Evolutionary conservation across 2,329 filamentous ascomycete genomes (phyloP).

Genomic region (Ramularia endophylla): DNA sequence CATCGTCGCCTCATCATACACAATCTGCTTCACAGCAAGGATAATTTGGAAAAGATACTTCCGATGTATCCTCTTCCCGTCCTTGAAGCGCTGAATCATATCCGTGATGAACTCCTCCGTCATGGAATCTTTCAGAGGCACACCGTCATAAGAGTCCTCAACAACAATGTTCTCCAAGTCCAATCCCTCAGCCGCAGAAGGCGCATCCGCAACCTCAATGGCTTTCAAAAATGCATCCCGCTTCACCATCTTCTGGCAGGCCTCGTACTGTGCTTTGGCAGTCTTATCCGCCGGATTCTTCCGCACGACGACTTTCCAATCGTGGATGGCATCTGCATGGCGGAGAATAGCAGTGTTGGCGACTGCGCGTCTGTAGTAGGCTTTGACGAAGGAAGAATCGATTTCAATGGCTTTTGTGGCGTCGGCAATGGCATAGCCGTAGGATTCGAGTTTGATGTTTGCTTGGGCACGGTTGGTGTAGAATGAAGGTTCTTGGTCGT

Average conservation of each 20-base stretch:
- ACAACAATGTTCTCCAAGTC: conserved; percentile 81
- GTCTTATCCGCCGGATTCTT: conserved; percentile 85
- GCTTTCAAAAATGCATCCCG: conserved; percentile 89
- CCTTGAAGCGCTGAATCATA: conserved; percentile 95
- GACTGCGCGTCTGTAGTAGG: conserved; percentile 88
- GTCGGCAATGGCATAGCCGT: conserved; percentile 86
- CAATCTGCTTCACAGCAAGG: conserved; percentile 78
- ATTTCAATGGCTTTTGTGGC: conserved; percentile 87
- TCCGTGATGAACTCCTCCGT: conserved; percentile 95
- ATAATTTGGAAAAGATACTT: conserved; percentile 99
- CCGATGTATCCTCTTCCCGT: conserved; percentile 86
- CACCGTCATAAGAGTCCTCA: conserved; percentile 80
- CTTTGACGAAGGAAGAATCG: conserved; percentile 84
- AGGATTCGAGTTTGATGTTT: conserved; percentile 90
- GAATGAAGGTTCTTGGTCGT: conserved; percentile 80
- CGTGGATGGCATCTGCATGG: conserved; percentile 79
- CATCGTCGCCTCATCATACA: conserved; percentile 94
- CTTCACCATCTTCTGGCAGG: conserved; percentile 93
- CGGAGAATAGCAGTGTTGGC: conserved; percentile 87
- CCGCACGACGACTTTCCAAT: conserved; percentile 86
- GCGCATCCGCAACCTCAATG: conserved; percentile 87
- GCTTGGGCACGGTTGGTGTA: conserved; percentile 95
- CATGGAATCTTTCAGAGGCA: conserved; percentile 72
- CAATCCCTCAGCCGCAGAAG: conserved; percentile 84
- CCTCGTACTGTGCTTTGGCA: conserved; percentile 81